Evolutionary conservation across 202 grass and related monocot genomes (phyloP), one percentile per base, ranked within the genome.

Genomic region (Zoysia matrella): DNA sequence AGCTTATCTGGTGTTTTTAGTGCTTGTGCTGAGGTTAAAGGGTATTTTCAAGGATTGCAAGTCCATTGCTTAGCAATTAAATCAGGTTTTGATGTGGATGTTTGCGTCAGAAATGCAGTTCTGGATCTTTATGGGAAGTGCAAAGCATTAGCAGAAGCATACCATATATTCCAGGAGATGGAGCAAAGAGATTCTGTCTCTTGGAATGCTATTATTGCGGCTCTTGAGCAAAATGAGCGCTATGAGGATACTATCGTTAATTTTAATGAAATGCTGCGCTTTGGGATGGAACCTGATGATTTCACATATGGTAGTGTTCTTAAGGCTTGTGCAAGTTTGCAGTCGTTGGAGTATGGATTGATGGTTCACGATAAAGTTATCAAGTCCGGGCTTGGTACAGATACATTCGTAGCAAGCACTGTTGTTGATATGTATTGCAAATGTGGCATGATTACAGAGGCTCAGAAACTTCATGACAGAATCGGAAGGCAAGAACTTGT

Each of bases 341-440:
- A 84, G 67, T 97, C 90, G 79, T 92, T 89, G 73, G 88, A 89
- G 75, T 86, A 88, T 77, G 92, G 94, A 45, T 60, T 88, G 74
- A 84, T 85, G 67, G 72, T 97, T 82, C 95, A 97, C 82, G 76
- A 80, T 83, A 94, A 93, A 72, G 71, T 94, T 60, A 94, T 97
- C 67, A 94, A 97, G 69, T 94, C 92, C 47, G 86, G 88, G 51
- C 81, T 97, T 88, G 88, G 94, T 56, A 77, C 82, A 52, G 84
- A 92, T 92, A 60, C 75, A 45, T 97, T 97, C 81, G 75, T 97
- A 47, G 86, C 67, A 45, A 94, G 92, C 91, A 85, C 88, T 77
- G 78, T 92, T 87, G 84, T 97, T 89, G 92, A 91, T 76, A 94
- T 94, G 94, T 97, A 97, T 76, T 92, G 94, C 79, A 94, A 97